Percentiles rank a stretch among this genome's conserved stretches.
Conservation (phyloP, 495 filamentous ascomycete genomes). For the Podospora comata region DNA sequence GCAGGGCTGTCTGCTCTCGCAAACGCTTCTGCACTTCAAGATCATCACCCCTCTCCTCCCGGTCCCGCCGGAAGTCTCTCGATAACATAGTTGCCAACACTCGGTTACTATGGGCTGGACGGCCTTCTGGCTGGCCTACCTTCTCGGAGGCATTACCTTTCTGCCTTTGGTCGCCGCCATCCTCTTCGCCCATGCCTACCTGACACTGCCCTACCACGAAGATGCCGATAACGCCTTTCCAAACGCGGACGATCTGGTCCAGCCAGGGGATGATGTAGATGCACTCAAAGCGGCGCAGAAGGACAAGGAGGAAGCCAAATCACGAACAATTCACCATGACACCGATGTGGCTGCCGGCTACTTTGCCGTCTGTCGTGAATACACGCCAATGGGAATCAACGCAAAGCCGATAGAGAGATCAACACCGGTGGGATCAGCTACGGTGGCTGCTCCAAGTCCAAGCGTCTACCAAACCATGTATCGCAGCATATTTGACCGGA, state of each 20-base stretch:
- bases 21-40: conserved; percentile 1
- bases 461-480: conserved; percentile 99
- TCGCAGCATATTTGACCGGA: conserved; percentile 88
- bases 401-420: conserved; percentile 87
- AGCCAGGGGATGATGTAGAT: conserved; percentile 47
- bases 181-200: conserved; percentile 64
- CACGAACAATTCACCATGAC: conserved; percentile 52
- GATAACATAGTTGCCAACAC: background rate
- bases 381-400: conserved; percentile 83
- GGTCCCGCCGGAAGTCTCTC: background rate
- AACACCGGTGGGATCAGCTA: conserved; percentile 70
- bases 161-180: conserved; percentile 68
- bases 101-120: conserved; percentile 63
- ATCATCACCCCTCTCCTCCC: background rate
- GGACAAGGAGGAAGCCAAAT: conserved; percentile 45
- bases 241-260: conserved; percentile 41
- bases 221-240: conserved; percentile 30
- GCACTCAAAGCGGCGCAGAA: conserved; percentile 45
- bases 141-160: conserved; percentile 89
- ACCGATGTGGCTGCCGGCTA: conserved; percentile 88
- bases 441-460: conserved; percentile 68
- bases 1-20: conserved; percentile 21
- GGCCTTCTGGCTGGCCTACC: conserved; percentile 69
- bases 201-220: conserved; percentile 58
- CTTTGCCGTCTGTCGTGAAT: conserved; percentile 93